A percentile compares a stretch with the other conserved stretches of the same genome.
phyloP scores from a whole-genome alignment of 208 protist genomes.

The Leishmania lainsoni region DNA sequence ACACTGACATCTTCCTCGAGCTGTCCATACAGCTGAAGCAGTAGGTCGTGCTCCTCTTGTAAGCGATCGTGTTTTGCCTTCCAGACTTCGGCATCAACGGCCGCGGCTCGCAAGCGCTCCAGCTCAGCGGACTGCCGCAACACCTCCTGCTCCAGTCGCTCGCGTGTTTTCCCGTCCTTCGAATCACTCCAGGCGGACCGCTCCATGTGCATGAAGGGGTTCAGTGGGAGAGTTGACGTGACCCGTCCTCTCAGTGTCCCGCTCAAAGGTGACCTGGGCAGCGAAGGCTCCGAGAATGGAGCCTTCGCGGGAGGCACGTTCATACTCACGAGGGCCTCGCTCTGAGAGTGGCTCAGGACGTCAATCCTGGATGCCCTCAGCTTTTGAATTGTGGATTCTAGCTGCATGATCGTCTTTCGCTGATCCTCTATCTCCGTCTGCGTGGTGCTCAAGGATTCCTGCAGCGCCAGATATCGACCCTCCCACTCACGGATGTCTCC shows the following conservation, averaged over 20 bases:
- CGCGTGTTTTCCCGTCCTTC: conserved; percentile 28
- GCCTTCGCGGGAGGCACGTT: neutral
- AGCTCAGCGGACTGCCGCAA: conserved; percentile 77
- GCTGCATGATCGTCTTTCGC: conserved; percentile 22
- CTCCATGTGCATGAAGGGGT: conserved; percentile 24
- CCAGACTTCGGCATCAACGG: conserved; percentile 32
- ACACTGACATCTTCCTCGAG: conserved; percentile 56
- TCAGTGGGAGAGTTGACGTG: conserved; percentile 13
- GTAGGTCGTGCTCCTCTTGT: conserved; percentile 56
- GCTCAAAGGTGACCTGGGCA: neutral
- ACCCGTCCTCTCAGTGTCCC: neutral
- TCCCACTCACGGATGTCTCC: conserved; percentile 23
- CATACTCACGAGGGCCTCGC: conserved; percentile 4
- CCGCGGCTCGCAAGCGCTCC: conserved; percentile 48
- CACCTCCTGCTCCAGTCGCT: conserved; percentile 71
- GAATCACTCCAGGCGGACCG: conserved; percentile 23
- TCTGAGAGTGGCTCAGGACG: conserved; percentile 6
- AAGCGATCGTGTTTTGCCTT: conserved; percentile 43
- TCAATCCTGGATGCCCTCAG: conserved; percentile 6
- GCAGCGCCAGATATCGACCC: conserved; percentile 19
- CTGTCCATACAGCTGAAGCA: conserved; percentile 85
- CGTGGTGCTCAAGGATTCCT: conserved; percentile 16
- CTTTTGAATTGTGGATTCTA: conserved; percentile 29
- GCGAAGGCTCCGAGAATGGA: conserved; percentile 13
- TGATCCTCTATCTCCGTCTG: conserved; percentile 32